Percentiles rank a stretch among this genome's conserved stretches.
Conservation (phyloP, 2,329 filamentous ascomycete species). For the Allantophomopsis lycopodina region DNA sequence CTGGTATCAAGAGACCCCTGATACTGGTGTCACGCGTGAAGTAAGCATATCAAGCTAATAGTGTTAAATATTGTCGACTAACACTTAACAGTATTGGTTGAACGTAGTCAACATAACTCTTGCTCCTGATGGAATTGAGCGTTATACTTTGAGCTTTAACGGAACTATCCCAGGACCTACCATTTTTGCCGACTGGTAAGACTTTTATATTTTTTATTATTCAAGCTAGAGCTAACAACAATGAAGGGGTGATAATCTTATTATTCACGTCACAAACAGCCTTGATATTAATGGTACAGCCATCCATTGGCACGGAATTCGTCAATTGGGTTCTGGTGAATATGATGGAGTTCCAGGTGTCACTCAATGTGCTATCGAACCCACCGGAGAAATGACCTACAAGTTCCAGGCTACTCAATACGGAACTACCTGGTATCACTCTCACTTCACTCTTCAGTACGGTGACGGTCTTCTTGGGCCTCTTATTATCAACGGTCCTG, state of each 20-base stretch:
- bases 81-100: slow-evolving; percentile 21
- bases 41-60: background rate
- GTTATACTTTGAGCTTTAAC: slow-evolving; percentile 26
- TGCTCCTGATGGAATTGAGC: slow-evolving; percentile 27
- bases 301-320: slow-evolving; percentile 4
- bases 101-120: slow-evolving; percentile 26
- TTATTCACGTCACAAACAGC: slow-evolving; percentile 56
- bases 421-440: slow-evolving; percentile 5
- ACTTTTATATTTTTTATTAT: slow-evolving; percentile 14
- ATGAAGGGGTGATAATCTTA: too few species aligned
- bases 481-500: slow-evolving; percentile 33
- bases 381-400: slow-evolving; percentile 3
- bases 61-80: background rate
- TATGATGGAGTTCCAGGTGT: slow-evolving; percentile 27
- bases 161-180: slow-evolving; percentile 29
- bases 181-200: slow-evolving; percentile 22
- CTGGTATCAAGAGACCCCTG: slow-evolving; percentile 5
- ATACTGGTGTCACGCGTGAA: slow-evolving; percentile 11
- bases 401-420: slow-evolving; percentile 4
- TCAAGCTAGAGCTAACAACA: too few species aligned
- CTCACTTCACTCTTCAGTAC: slow-evolving; percentile 4
- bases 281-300: slow-evolving; percentile 26
- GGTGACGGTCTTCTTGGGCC: slow-evolving; percentile 36
- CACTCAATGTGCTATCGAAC: slow-evolving; percentile 21
- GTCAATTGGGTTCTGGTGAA: slow-evolving; percentile 23